Conservation (phyloP, 805 yeast species). For the Metschnikowia proteae region DNA sequence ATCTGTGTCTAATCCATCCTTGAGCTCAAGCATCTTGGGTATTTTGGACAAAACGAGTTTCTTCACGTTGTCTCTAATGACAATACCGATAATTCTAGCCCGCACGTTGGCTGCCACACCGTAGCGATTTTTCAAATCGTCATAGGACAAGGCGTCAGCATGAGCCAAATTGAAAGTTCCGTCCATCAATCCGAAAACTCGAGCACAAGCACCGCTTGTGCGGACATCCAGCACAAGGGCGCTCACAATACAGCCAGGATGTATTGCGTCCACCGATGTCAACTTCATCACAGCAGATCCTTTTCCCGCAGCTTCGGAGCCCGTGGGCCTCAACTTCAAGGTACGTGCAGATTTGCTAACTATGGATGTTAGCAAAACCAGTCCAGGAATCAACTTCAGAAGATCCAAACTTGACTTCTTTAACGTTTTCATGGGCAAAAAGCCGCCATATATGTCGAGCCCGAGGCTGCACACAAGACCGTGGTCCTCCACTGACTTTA, state of each 20-base stretch:
- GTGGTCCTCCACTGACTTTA: slow-evolving; percentile 85
- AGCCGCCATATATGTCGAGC: slow-evolving; percentile 54
- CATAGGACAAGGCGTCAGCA: slow-evolving; percentile 43
- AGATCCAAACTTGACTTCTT: slow-evolving; percentile 33
- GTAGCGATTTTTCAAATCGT: slow-evolving; percentile 56
- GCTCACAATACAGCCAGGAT: slow-evolving; percentile 82
- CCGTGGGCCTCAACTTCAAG: slow-evolving; percentile 50
- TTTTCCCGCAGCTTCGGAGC: slow-evolving; percentile 45
- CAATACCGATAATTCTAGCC: slow-evolving; percentile 66
- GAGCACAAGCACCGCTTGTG: slow-evolving; percentile 63
- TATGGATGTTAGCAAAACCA: slow-evolving; percentile 59
- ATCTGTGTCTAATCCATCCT: slow-evolving; percentile 16
- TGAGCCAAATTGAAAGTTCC: slow-evolving; percentile 72
- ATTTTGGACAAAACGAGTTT: slow-evolving; percentile 61
- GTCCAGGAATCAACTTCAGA: slow-evolving; percentile 50
- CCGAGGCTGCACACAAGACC: slow-evolving; percentile 81
- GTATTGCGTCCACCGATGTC: slow-evolving; percentile 71
- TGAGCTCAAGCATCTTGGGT: slow-evolving; percentile 48
- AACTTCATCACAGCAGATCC: slow-evolving; percentile 46
- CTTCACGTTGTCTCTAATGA: slow-evolving; percentile 47
- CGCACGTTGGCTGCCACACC: slow-evolving; percentile 64
- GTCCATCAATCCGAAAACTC: slow-evolving; percentile 69
- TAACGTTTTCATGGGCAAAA: slow-evolving; percentile 69
- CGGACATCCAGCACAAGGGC: slow-evolving; percentile 61
- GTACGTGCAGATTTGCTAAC: slow-evolving; percentile 49